Percentiles rank a stretch among this genome's conserved stretches.
These are phyloP conservation scores for Botrytis sinoallii DNA, from an alignment of 2,329 filamentous ascomycete species.

Conservation along the genomic window DNA sequence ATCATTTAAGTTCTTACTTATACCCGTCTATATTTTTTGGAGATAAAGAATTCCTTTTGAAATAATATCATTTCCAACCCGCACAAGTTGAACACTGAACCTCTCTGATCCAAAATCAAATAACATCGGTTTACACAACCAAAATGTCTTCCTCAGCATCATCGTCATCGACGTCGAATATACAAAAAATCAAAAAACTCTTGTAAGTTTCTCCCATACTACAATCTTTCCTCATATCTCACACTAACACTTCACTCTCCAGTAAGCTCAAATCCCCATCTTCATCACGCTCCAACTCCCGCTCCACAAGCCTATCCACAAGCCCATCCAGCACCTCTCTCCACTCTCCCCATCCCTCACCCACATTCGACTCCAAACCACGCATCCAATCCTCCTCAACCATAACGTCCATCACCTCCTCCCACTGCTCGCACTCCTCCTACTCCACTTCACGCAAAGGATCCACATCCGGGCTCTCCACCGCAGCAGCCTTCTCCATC, in stretches of 20 bases:
- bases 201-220: conserved; percentile 1
- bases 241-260: background rate
- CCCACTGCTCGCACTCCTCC: background rate
- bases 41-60: background rate
- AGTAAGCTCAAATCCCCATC: background rate
- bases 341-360: background rate
- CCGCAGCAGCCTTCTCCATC: background rate
- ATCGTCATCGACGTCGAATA: background rate
- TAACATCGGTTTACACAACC: background rate
- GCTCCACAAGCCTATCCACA: background rate
- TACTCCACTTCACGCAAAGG: background rate
- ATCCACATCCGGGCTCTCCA: background rate
- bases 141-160: background rate
- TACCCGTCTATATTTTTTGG: background rate
- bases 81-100: background rate
- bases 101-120: background rate
- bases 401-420: background rate
- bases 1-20: background rate
- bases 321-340: background rate
- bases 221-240: background rate
- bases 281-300: background rate
- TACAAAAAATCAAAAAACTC: background rate
- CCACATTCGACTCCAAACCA: background rate
- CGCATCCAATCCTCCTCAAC: background rate
- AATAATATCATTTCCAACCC: background rate